Percentiles rank a stretch among this genome's conserved stretches.
Evolutionary conservation across 2,329 filamentous ascomycete genomes (phyloP).

Genomic region (Delphinella strobiligena): DNA sequence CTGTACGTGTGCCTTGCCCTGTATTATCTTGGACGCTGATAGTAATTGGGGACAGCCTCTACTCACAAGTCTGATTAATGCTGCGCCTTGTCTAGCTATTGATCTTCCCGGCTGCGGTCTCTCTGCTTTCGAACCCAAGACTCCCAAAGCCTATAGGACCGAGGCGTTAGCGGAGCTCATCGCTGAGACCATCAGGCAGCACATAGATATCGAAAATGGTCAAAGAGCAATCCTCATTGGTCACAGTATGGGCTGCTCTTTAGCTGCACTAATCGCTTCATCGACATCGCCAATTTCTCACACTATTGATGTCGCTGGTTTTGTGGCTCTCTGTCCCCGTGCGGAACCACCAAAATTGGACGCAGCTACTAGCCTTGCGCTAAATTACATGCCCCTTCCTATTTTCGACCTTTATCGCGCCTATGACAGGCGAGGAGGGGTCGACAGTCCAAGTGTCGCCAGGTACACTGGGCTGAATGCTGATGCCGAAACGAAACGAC

Average conservation of each 20-base stretch:
- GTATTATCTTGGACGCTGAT: too few species aligned
- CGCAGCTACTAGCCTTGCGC: constrained; percentile 35
- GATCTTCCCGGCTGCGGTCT: constrained; percentile 84
- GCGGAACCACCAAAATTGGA: constrained; percentile 39
- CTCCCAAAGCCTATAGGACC: constrained; percentile 69
- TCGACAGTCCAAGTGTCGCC: constrained; percentile 63
- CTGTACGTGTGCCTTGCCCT: too few species aligned
- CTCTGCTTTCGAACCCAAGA: constrained; percentile 58
- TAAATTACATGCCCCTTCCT: constrained; percentile 57
- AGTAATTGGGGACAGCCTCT: too few species aligned
- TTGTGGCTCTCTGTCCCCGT: constrained; percentile 73
- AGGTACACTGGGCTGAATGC: constrained; percentile 62
- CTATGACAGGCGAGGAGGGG: constrained; percentile 70
- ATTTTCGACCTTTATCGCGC: constrained; percentile 65
- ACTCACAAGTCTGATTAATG: constrained; percentile 66
- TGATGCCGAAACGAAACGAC: constrained; percentile 50
- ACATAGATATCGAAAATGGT: constrained; percentile 49
- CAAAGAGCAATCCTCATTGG: constrained; percentile 72
- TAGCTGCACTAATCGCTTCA: constrained; percentile 61
- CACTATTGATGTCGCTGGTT: constrained; percentile 53
- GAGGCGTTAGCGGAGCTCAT: constrained; percentile 66
- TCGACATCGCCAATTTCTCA: constrained; percentile 40
- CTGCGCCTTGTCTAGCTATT: constrained; percentile 74
- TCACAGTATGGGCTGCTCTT: constrained; percentile 80
- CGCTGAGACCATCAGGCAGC: constrained; percentile 58